A percentile compares a stretch with the other conserved stretches of the same genome.
These are phyloP conservation scores for Scenedesmus sp. DNA, from an alignment of 163 green algal species.

Conservation along the genomic window DNA sequence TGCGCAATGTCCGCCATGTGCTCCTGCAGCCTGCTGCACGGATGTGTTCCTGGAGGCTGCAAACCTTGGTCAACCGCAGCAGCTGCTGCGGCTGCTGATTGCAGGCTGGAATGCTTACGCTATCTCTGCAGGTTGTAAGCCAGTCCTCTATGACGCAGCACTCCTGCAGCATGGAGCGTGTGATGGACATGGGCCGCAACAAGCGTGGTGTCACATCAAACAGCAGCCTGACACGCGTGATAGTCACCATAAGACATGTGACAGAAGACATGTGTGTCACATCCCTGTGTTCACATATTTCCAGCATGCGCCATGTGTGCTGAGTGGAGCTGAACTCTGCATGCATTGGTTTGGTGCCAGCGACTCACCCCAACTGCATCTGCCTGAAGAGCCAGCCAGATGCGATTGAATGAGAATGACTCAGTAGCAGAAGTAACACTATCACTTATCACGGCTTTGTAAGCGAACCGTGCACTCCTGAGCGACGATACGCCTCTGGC, in stretches of 20 bases:
- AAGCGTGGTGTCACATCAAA: not conserved
- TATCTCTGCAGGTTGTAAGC: not conserved
- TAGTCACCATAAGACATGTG: too few species aligned
- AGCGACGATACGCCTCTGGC: not conserved
- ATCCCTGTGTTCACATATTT: too few species aligned
- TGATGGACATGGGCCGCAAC: not conserved
- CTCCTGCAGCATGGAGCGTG: not conserved
- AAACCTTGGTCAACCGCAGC: not conserved
- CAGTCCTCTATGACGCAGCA: not conserved
- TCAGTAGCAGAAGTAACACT: not conserved
- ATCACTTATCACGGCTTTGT: not conserved
- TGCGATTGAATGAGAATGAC: not conserved
- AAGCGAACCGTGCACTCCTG: not conserved
- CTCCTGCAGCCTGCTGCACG: not conserved
- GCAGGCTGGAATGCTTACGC: not conserved
- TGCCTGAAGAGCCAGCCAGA: not conserved
- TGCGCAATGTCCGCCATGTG: not conserved
- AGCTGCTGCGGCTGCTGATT: slow-evolving; percentile 6
- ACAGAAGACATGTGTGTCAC: too few species aligned
- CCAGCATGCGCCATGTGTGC: not conserved
- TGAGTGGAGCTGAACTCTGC: not conserved
- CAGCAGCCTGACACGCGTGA: not conserved
- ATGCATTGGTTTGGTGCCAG: not conserved
- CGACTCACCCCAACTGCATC: not conserved
- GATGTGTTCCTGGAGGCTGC: not conserved